These are phyloP conservation scores for Apiospora rasikravindrae DNA, from an alignment of 2,329 filamentous ascomycete species.

Conservation along the genomic window DNA sequence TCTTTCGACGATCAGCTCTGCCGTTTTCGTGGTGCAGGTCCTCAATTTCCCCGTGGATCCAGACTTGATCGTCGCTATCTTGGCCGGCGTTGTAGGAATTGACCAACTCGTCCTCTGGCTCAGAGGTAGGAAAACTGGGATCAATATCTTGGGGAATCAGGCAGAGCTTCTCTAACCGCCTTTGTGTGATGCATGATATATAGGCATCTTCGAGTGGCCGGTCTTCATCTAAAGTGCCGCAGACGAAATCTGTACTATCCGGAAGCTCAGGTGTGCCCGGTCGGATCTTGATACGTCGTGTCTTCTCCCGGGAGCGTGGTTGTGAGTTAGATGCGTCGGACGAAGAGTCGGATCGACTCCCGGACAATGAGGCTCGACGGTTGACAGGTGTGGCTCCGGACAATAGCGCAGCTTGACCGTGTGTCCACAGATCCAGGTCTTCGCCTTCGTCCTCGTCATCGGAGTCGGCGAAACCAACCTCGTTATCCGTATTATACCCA, in stretches of 20 bases:
- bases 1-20: slow-evolving; percentile 51
- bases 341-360: slow-evolving; percentile 66
- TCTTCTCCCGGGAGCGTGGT: slow-evolving; percentile 38
- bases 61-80: slow-evolving; percentile 71
- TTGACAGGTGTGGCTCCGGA: slow-evolving; percentile 42
- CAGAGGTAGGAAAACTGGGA: slow-evolving; percentile 94
- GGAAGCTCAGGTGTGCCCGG: slow-evolving; percentile 81
- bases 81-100: slow-evolving; percentile 65
- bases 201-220: slow-evolving; percentile 94
- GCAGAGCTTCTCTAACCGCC: slow-evolving; percentile 80
- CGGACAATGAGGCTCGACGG: slow-evolving; percentile 48
- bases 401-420: slow-evolving; percentile 47
- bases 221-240: slow-evolving; percentile 95
- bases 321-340: slow-evolving; percentile 46
- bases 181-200: slow-evolving; percentile 80
- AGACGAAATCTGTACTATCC: slow-evolving; percentile 99
- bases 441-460: slow-evolving; percentile 73
- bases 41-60: slow-evolving; percentile 76
- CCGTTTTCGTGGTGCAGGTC: slow-evolving; percentile 66
- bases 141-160: slow-evolving; percentile 95
- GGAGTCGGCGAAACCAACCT: slow-evolving; percentile 71
- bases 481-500: slow-evolving; percentile 78
- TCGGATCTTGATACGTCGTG: slow-evolving; percentile 60
- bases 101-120: slow-evolving; percentile 85
- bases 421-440: slow-evolving; percentile 66